Evolutionary conservation across 352 stramenopile species (phyloP), one percentile per base, ranked within the genome.

Genomic region (Pythium sp.): DNA sequence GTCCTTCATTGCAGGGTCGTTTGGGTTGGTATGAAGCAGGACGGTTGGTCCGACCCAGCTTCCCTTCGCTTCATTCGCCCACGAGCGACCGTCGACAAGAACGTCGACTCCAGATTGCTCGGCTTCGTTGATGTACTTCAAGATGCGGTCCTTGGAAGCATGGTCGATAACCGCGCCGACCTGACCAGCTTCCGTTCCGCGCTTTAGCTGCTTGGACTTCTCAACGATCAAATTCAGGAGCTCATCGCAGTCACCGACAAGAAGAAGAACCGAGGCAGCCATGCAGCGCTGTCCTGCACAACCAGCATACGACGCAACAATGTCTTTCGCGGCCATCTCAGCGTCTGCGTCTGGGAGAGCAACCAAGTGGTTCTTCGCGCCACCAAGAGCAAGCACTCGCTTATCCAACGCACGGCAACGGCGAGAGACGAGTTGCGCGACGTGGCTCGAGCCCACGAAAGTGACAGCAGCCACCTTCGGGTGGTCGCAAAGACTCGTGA

Each of bases 331-430:
- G 14, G 97, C 88, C 59, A 94, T 86, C 1, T 98, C 94, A 9
- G 89, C 59, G 62, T 99, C 89, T 30, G 95, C 98, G 75, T 99
- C 97, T 0, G 92, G 90, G 59, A 99, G 75, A 1, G 96, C 96
- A 34, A 99, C 89, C 3, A 99, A 76, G 80, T 99, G 97, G 80
- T 99, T 99, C 84, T 99, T 99, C 2, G 97, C 97, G 24, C 97
- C 97, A 7, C 97, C 97, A 0, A 99, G 73, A 6, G 97, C 96
- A 0, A 98, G 91, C 36, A 98, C 97, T 22, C 96, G 91, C 78
- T 99, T 99, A 72, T 98, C 87, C 2, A 97, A 70, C 9, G 79
- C 80, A 22, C 90, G 84, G 76, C 95, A 98, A 43, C 91, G 86
- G 41, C 95, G 80, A n/a, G 89, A 71, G 3, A 99, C 95, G 28